Conservation (phyloP, 257 asterid genomes). For the Ligustrum vulgare region DNA sequence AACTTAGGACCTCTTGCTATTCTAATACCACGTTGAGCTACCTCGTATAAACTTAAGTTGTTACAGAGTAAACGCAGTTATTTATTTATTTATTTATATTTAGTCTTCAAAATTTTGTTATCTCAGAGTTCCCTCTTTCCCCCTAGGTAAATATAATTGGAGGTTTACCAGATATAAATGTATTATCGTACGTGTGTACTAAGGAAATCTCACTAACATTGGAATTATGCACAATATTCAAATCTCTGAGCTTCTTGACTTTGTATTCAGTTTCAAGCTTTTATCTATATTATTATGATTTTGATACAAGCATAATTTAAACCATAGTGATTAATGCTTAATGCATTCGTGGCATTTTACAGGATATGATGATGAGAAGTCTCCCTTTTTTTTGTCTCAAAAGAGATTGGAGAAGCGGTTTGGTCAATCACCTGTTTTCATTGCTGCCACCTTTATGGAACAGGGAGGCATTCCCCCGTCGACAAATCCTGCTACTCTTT, state of each 20-base stretch:
- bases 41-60: neutral
- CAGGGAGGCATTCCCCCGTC: constrained; percentile 90
- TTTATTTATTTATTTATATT: too few species aligned
- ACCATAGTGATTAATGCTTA: neutral
- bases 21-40: neutral
- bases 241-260: neutral
- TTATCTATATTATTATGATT: neutral
- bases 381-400: constrained; percentile 91
- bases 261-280: neutral
- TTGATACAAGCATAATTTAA: neutral
- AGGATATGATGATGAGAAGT: constrained; percentile 90
- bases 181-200: too few species aligned
- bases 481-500: constrained; percentile 71
- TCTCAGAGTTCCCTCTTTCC: neutral
- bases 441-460: constrained; percentile 91
- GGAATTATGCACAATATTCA: neutral
- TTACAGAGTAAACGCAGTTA: too few species aligned
- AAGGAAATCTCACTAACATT: too few species aligned
- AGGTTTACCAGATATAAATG: too few species aligned
- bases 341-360: constrained; percentile 27
- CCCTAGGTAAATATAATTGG: too few species aligned
- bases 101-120: neutral
- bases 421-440: constrained; percentile 94
- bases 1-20: neutral
- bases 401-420: constrained; percentile 93